Percentiles rank a stretch among this genome's conserved stretches.
phyloP scores from a whole-genome alignment of 345 rosid species.

The Rubroshorea leprosula region DNA sequence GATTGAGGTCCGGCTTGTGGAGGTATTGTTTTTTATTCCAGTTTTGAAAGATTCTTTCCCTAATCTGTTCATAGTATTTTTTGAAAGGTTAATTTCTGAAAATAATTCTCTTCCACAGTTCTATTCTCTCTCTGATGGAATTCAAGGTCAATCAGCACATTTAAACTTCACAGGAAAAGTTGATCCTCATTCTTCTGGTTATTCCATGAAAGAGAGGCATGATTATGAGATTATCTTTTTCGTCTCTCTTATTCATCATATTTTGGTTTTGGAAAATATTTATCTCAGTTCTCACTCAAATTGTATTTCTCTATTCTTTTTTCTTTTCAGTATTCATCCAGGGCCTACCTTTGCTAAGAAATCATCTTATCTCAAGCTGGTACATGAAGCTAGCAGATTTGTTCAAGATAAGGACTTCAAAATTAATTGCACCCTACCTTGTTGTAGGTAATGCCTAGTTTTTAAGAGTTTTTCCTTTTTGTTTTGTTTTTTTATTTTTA shows the following conservation, averaged over 20 bases:
- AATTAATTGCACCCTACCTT: constrained; percentile 13
- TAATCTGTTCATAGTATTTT: neutral
- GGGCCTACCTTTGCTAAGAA: constrained; percentile 50
- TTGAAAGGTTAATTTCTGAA: neutral
- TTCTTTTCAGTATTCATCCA: constrained; percentile 36
- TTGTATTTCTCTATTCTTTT: neutral
- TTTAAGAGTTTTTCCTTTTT: constrained; percentile 3
- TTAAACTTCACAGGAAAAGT: constrained; percentile 23
- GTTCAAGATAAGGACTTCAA: constrained; percentile 22
- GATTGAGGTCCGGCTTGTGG: constrained; percentile 54
- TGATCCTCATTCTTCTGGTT: constrained; percentile 21
- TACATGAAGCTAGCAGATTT: constrained; percentile 18
- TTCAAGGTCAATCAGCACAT: constrained; percentile 15
- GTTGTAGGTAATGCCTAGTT: constrained; percentile 25
- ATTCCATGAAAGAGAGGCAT: constrained; percentile 37
- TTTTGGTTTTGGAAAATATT: neutral
- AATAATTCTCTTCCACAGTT: constrained; percentile 30
- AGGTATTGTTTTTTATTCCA: constrained; percentile 26
- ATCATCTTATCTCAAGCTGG: constrained; percentile 27
- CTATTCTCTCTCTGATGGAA: constrained; percentile 26
- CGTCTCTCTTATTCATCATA: neutral
- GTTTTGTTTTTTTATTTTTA: neutral
- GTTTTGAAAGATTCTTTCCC: neutral
- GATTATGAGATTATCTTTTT: constrained; percentile 14
- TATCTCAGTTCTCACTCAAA: constrained; percentile 9